phyloP scores from a whole-genome alignment of 164 flowering plant species.

The Saururus chinensis region DNA sequence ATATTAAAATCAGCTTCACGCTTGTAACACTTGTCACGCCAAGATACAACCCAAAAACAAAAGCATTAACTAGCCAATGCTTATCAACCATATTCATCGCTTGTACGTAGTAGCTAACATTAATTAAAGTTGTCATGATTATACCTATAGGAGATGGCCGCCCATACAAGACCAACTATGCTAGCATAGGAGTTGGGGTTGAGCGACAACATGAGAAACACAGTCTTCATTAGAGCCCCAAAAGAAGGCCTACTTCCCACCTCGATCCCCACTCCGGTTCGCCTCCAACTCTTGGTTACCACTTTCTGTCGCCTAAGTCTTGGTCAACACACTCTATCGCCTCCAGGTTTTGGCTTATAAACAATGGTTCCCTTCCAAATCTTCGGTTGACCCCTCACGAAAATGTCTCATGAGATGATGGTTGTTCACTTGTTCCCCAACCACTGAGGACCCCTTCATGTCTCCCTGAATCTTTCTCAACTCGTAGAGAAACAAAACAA shows the following conservation, averaged over 20 bases:
- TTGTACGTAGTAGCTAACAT: too few species aligned
- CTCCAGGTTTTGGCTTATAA: too few species aligned
- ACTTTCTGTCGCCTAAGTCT: too few species aligned
- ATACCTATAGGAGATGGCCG: constrained; percentile 56
- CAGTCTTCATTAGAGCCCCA: constrained; percentile 39
- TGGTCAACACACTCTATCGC: too few species aligned
- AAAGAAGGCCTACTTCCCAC: constrained; percentile 22
- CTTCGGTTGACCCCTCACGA: constrained; percentile 1
- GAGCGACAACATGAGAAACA: constrained; percentile 37
- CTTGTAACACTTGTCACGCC: too few species aligned
- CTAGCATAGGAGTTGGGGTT: constrained; percentile 65
- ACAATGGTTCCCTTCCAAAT: constrained; percentile 15
- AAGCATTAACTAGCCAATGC: too few species aligned
- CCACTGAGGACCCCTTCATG: background rate
- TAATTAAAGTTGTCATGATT: too few species aligned
- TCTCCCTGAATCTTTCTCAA: constrained; percentile 24
- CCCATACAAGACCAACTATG: constrained; percentile 54
- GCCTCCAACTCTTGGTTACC: background rate
- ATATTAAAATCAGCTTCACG: too few species aligned
- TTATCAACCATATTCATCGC: too few species aligned
- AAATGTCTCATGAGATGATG: background rate
- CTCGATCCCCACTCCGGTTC: constrained; percentile 2
- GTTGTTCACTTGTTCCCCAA: background rate
- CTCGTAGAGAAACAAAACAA: constrained; percentile 48
- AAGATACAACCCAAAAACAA: too few species aligned